Evolutionary conservation across 1,139 yeast genomes (phyloP).

Genomic region (Candida sanyaensis): DNA sequence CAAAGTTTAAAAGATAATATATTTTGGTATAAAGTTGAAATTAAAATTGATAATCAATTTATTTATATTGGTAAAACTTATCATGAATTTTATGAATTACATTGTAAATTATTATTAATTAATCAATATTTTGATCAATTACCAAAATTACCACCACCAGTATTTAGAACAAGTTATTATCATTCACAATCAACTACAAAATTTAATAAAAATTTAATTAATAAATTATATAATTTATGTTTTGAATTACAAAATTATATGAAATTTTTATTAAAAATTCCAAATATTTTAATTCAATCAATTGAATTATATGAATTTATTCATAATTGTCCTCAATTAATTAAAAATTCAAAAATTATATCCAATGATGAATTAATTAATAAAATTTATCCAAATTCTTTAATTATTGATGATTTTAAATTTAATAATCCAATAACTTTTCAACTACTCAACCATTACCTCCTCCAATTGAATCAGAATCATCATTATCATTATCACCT

Average conservation of each 20-base stretch:
- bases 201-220: conserved; percentile 19
- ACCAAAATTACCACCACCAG: conserved; percentile 44
- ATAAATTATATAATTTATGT: conserved; percentile 25
- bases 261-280: conserved; percentile 22
- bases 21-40: conserved; percentile 37
- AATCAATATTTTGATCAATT: conserved; percentile 17
- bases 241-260: conserved; percentile 37
- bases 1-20: conserved; percentile 10
- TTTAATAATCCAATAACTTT: conserved; percentile 12
- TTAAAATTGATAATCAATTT: conserved; percentile 20
- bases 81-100: conserved; percentile 39
- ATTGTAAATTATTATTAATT: conserved; percentile 16
- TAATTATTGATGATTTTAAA: conserved; percentile 15
- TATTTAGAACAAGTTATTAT: conserved; percentile 12
- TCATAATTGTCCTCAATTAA: conserved; percentile 1
- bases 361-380: conserved; percentile 22
- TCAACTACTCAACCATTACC: conserved; percentile 35
- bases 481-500: neutral
- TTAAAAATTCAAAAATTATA: conserved; percentile 1
- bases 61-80: conserved; percentile 32
- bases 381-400: conserved; percentile 24
- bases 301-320: conserved; percentile 20
- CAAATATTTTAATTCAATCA: conserved; percentile 15
- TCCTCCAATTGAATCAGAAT: neutral
- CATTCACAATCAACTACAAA: conserved; percentile 10